Conservation (phyloP, 1,284 basidiomycete species). For the Marasmius oreades region DNA sequence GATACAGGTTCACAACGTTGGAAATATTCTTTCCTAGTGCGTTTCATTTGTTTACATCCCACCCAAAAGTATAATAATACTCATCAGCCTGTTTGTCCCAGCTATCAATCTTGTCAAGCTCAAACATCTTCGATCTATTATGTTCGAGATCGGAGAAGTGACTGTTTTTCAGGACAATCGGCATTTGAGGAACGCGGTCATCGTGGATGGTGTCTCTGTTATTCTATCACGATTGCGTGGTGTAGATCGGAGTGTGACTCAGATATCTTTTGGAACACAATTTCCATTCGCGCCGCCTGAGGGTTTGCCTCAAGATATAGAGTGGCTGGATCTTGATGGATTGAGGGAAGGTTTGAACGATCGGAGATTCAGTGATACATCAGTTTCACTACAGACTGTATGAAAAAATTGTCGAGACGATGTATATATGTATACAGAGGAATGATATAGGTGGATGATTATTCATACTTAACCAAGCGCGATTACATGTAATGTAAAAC, state of each 20-base stretch:
- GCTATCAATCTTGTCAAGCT: background rate
- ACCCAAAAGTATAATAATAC: no score
- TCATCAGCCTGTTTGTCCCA: background rate
- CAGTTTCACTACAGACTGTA: no score
- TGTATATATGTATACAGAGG: no score
- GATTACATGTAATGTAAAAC: no score
- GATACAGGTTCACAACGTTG: background rate
- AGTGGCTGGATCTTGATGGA: background rate
- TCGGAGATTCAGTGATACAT: no score
- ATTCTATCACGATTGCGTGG: background rate
- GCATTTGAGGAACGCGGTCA: background rate
- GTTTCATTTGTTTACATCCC: background rate
- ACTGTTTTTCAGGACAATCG: background rate
- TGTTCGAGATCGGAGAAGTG: background rate
- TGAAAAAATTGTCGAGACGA: no score
- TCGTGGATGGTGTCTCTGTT: background rate
- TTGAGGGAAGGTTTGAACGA: no score
- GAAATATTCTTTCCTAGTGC: background rate
- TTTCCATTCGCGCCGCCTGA: background rate
- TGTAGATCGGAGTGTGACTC: background rate
- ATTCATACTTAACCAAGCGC: no score
- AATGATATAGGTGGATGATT: no score
- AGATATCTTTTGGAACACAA: background rate
- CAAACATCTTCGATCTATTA: background rate
- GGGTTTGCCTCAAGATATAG: background rate